Evolutionary conservation across 1,139 yeast genomes (phyloP).

Genomic region (Taphrina betulina): DNA sequence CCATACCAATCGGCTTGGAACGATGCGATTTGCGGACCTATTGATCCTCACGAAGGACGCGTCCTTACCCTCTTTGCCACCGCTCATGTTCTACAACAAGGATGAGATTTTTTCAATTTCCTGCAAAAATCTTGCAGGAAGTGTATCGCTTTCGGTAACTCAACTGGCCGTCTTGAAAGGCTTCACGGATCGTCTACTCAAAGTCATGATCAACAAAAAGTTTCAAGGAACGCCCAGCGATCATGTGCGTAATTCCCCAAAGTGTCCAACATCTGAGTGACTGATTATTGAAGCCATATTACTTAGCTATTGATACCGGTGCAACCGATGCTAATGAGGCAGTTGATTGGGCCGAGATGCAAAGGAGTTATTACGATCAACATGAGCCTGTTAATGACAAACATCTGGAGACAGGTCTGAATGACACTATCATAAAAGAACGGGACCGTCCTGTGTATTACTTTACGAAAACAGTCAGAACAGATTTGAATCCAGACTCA

Average conservation of each 20-base stretch:
- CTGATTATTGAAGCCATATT: slow-evolving; percentile 1
- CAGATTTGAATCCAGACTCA: not conserved
- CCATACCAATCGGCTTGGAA: not conserved
- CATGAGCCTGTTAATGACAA: not conserved
- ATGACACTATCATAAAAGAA: slow-evolving; percentile 4
- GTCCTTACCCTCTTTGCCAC: slow-evolving; percentile 12
- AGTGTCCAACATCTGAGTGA: not conserved
- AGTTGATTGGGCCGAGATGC: slow-evolving; percentile 13
- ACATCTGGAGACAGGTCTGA: not conserved
- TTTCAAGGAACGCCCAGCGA: not conserved
- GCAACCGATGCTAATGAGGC: not conserved
- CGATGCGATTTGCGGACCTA: not conserved
- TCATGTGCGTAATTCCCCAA: too few relatives aligned
- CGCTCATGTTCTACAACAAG: not conserved
- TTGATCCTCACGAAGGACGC: slow-evolving; percentile 18
- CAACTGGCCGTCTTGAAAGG: not conserved
- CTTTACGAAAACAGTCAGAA: not conserved
- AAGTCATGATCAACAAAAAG: slow-evolving; percentile 1
- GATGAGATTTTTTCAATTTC: not conserved
- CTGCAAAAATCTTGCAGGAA: not conserved
- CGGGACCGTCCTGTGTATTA: not conserved
- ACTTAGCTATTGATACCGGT: slow-evolving; percentile 11
- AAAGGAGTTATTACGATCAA: not conserved
- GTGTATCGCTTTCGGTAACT: not conserved
- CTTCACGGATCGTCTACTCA: slow-evolving; percentile 10